These are phyloP conservation scores for Verticillium nonalfalfae DNA, from an alignment of 2,329 filamentous ascomycete species.

Conservation along the genomic window DNA sequence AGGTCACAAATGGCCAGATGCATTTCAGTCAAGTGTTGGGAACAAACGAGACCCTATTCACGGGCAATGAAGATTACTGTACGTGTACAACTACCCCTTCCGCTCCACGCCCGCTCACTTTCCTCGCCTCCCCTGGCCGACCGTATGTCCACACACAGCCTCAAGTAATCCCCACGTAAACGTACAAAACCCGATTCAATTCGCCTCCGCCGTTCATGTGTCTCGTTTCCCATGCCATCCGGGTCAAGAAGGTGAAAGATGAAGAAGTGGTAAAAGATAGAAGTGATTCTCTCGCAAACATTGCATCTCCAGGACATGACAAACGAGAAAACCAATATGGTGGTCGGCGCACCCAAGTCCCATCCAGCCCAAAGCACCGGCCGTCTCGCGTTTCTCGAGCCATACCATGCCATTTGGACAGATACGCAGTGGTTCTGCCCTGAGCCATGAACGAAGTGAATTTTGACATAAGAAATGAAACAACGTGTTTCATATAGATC, in stretches of 20 bases:
- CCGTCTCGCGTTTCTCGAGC: not conserved
- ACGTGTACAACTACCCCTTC: not conserved
- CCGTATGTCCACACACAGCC: not conserved
- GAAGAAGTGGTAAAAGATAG: not conserved
- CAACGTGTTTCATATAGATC: not conserved
- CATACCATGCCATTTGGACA: not conserved
- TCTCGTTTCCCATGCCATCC: constrained; percentile 1
- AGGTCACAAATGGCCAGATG: not conserved
- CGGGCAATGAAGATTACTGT: not conserved
- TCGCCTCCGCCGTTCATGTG: not conserved
- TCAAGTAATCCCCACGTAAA: not conserved
- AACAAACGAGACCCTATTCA: not conserved
- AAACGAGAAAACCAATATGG: not conserved
- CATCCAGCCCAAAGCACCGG: not conserved
- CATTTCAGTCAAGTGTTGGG: not conserved
- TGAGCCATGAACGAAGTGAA: not conserved
- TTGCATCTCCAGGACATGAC: not conserved
- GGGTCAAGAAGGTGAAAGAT: not conserved
- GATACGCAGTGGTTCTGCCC: not conserved
- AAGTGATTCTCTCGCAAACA: not conserved
- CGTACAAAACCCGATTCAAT: not conserved
- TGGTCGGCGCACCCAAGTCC: not conserved
- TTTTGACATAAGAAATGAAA: not conserved
- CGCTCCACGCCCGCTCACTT: not conserved
- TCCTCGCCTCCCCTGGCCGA: not conserved